Base-by-base conservation (phyloP, 2,329 filamentous ascomycete genomes). In the Huntiella decipiens region DNA sequence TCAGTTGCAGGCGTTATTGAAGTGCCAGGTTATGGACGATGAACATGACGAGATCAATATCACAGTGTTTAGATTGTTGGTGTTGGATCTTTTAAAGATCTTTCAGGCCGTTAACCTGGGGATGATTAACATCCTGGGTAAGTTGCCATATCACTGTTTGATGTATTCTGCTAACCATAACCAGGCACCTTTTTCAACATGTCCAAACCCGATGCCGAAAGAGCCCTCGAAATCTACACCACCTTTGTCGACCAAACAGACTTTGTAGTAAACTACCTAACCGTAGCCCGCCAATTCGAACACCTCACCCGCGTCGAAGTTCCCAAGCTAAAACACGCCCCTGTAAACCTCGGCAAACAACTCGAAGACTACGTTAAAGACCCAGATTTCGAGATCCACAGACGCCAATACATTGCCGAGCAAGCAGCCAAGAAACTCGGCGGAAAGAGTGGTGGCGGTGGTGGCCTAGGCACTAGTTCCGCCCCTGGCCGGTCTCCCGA, bases 31-130 rank as follows among this genome's bases (percentile, higher is more conserved):
- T 44, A 73, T 96, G 57, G 79, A 85, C 43, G 75, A 79, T 52
- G 91, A 96, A 55, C 77, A 95, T 58, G 98, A 96, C 58, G 91
- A 98, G 61, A 96, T 98, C 54, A 92, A 86, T 7, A 72, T 96
- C 53, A 92, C 85, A 7, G 87, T 92, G 22, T 98, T 96, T 58
- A 76, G 91, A 49, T 68, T 98, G 52, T 67, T 98, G 45, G 92
- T 93, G 15, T 69, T 94, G 55, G 91, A 98, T 60, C 68, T 98
- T 34, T 63, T 98, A 50, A 78, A 83, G 11, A 67, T 98, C 46
- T 98, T 94, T 65, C 86, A 93, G 56, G 84, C 91, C 40, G 80
- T 95, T 64, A 98, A 98, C 58, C 86, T 95, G 63, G 91, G 84
- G 42, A 83, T 94, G 58, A 98, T 98, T 63, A 95, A 93, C 61